phyloP scores from a whole-genome alignment of 2,329 filamentous ascomycete genomes.

The Arthrobotrys musiformis region DNA sequence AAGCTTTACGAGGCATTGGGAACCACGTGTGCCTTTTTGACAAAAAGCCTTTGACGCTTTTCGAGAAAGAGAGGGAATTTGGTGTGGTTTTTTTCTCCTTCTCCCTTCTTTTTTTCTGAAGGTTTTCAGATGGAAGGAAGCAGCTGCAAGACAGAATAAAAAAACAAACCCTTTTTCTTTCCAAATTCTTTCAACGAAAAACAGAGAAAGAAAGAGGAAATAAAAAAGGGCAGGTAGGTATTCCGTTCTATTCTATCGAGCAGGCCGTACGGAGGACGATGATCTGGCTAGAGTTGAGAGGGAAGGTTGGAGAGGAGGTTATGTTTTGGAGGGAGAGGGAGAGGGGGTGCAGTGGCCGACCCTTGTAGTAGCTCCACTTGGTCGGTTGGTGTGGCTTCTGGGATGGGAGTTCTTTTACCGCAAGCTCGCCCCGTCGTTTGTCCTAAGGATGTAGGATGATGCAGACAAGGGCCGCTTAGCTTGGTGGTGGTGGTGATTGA shows the following conservation, averaged over 20 bases:
- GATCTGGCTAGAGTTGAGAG: slow-evolving; percentile 36
- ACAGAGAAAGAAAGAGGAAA: no score
- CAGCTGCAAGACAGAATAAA: slow-evolving; percentile 10
- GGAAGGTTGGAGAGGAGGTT: slow-evolving; percentile 43
- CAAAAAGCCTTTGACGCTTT: slow-evolving; percentile 4
- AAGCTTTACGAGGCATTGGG: slow-evolving; percentile 56
- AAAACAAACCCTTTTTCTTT: not conserved
- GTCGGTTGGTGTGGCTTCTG: not conserved
- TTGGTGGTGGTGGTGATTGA: not conserved
- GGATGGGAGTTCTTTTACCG: slow-evolving; percentile 30
- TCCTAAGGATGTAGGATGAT: slow-evolving; percentile 27
- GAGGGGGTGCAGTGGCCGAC: slow-evolving; percentile 46
- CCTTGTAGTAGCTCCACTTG: slow-evolving; percentile 47
- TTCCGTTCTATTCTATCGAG: slow-evolving; percentile 13
- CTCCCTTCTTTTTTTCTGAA: not conserved
- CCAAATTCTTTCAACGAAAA: not conserved
- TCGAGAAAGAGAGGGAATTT: not conserved
- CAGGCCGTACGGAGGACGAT: slow-evolving; percentile 22
- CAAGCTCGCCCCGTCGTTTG: slow-evolving; percentile 34
- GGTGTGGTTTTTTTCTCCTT: not conserved
- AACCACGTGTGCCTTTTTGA: slow-evolving; percentile 20
- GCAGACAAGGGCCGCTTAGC: slow-evolving; percentile 39
- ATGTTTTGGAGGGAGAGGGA: no score
- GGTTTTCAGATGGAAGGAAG: not conserved
- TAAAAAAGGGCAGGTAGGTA: not conserved